Base-by-base conservation (phyloP, 2,329 filamentous ascomycete species). In the Colletotrichum incanum region DNA sequence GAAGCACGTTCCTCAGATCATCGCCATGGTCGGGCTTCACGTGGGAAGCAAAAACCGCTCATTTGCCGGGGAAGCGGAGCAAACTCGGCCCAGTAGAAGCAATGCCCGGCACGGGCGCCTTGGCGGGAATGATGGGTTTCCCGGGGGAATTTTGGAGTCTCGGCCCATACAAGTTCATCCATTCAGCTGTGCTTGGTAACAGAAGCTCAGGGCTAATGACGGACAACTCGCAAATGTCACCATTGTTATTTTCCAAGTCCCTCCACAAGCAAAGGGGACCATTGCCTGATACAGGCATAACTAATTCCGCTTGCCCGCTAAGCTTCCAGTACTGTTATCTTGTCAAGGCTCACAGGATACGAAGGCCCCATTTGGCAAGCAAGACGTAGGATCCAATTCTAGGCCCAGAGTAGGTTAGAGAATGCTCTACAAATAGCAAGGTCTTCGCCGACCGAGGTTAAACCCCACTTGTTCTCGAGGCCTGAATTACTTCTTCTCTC, bases 1-100 rank as follows among this genome's bases (percentile, higher is more conserved):
- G 16, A 39, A 26, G 34, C 56, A 72, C 50, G 45, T 54, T 68
- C 8, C 45, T 43, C 26, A 16, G 18, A 68, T 23, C 8, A 47
- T 41, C 59, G 34, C 37, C 26, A 26, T 45, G 31, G 9, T 28
- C n/a, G 16, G 58, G 26, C n/a, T 58, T 54, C 65, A 68, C 65
- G 69, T 71, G 65, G 58, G 50, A 28, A 18, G 28, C 43, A n/a
- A 31, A 12, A 8, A 0, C 0, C 34, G 26, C 6, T 37, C 9
- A 58, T 68, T 63, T 28, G 58, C 31, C 58, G 49, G 1, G 5
- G n/a, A 23, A 58, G 50, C 9, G 34, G 3, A 34, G 23, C 8
- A 14, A n/a, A 16, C 18, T 47, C 34, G 37, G 34, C 16, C 23
- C 43, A 12, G 23, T n/a, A 23, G 6, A 23, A 28, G 9, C 16